These are phyloP conservation scores for Cicer arietinum DNA, from an alignment of 306 rosid genomes.

Conservation along the genomic window DNA sequence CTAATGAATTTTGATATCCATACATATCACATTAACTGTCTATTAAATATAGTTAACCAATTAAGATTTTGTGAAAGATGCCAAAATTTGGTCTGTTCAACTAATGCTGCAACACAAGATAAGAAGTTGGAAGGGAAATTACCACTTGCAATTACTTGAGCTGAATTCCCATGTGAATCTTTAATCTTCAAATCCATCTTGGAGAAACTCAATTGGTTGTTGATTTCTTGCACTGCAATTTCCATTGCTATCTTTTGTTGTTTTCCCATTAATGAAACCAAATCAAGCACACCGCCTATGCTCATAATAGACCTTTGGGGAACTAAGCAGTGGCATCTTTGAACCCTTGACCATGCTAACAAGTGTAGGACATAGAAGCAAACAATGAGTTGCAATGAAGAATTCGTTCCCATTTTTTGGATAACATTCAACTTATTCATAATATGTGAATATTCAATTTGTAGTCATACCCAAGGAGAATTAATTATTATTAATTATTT, in stretches of 20 bases:
- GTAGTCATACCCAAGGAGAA: neutral
- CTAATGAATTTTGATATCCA: no score
- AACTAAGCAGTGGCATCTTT: constrained; percentile 19
- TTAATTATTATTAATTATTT: neutral
- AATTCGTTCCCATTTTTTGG: neutral
- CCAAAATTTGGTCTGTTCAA: no score
- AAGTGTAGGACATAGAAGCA: constrained; percentile 13
- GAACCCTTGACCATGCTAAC: constrained; percentile 27
- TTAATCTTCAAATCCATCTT: constrained; percentile 21
- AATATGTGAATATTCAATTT: neutral
- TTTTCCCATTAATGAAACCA: constrained; percentile 49
- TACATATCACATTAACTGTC: no score
- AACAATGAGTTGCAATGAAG: neutral
- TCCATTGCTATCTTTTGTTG: constrained; percentile 60
- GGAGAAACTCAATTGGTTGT: constrained; percentile 9
- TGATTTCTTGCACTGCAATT: constrained; percentile 54
- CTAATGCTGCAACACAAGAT: no score
- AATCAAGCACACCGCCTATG: constrained; percentile 56
- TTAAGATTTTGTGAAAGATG: no score
- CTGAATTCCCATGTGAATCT: constrained; percentile 23
- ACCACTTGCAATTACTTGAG: constrained; percentile 44
- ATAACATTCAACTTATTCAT: neutral
- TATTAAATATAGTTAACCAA: no score
- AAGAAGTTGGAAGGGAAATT: neutral
- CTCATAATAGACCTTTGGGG: constrained; percentile 11